These are phyloP conservation scores for Periconia digitata DNA, from an alignment of 2,329 filamentous ascomycete species.

Conservation along the genomic window DNA sequence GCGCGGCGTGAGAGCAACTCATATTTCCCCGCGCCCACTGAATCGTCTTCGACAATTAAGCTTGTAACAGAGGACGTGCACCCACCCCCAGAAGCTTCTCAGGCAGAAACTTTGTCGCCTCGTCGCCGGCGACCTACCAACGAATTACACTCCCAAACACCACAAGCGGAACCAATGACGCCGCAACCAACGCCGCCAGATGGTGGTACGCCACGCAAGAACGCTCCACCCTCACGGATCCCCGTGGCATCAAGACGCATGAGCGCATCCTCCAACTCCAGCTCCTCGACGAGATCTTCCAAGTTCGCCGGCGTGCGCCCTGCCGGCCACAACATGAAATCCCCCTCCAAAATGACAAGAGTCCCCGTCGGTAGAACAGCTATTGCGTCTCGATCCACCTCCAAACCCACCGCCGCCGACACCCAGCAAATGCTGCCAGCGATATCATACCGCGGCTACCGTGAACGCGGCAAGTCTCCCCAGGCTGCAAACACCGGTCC, in stretches of 20 bases:
- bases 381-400: conserved; percentile 2
- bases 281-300: conserved; percentile 36
- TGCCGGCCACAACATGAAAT: conserved; percentile 23
- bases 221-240: conserved; percentile 36
- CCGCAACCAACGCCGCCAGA: conserved; percentile 7
- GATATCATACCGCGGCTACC: conserved; percentile 34
- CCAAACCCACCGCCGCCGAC: conserved; percentile 10
- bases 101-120: conserved; percentile 6
- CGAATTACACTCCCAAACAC: conserved; percentile 15
- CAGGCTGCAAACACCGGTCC: conserved; percentile 20
- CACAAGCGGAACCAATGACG: background rate
- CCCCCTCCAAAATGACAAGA: conserved; percentile 28
- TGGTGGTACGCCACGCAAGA: conserved; percentile 18
- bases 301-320: conserved; percentile 23
- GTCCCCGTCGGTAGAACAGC: conserved; percentile 12
- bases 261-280: conserved; percentile 39
- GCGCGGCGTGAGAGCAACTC: conserved; percentile 13
- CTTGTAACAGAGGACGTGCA: conserved; percentile 8
- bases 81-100: conserved; percentile 2
- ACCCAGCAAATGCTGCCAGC: conserved; percentile 24
- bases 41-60: conserved; percentile 9
- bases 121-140: conserved; percentile 25
- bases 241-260: conserved; percentile 33
- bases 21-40: conserved; percentile 8
- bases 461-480: conserved; percentile 35